Conservation (phyloP, 768 basidiomycete species). For the Tricholoma sp. region DNA sequence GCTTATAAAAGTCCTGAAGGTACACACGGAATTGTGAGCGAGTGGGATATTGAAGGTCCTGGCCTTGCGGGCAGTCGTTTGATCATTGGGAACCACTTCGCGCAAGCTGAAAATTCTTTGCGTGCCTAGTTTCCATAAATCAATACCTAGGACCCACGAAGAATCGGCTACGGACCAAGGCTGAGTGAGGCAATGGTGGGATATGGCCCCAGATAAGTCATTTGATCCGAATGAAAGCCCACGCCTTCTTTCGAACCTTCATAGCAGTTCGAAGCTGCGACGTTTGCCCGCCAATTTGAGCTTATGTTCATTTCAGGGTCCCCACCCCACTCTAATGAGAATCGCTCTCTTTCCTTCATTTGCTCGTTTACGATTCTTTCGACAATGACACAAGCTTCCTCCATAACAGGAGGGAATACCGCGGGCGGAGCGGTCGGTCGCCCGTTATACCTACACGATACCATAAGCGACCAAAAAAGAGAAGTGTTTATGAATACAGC, state of each 20-base stretch:
- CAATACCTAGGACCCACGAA: too few relatives aligned
- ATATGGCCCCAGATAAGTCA: constrained; percentile 79
- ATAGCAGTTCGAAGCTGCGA: constrained; percentile 83
- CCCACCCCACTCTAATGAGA: constrained; percentile 63
- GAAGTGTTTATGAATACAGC: constrained; percentile 33
- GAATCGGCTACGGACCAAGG: too few relatives aligned
- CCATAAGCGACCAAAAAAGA: background rate
- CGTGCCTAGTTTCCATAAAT: too few relatives aligned
- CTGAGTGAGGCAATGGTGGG: constrained; percentile 86
- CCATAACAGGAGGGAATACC: constrained; percentile 63
- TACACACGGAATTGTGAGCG: too few relatives aligned
- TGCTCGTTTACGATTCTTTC: constrained; percentile 70
- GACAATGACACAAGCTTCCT: constrained; percentile 68
- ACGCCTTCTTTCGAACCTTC: constrained; percentile 78
- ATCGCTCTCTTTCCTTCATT: constrained; percentile 54
- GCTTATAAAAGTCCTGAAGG: too few relatives aligned
- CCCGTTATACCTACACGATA: constrained; percentile 69
- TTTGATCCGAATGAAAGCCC: constrained; percentile 76
- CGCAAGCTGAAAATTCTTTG: too few relatives aligned
- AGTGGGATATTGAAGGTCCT: too few relatives aligned
- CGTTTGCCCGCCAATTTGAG: constrained; percentile 67
- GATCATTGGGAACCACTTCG: too few relatives aligned
- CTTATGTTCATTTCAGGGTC: constrained; percentile 15
- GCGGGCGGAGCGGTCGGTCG: constrained; percentile 50
- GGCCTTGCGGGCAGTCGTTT: too few relatives aligned